Base-by-base conservation (phyloP, 169 alveolate species). In the Cryptosporidium felis region DNA sequence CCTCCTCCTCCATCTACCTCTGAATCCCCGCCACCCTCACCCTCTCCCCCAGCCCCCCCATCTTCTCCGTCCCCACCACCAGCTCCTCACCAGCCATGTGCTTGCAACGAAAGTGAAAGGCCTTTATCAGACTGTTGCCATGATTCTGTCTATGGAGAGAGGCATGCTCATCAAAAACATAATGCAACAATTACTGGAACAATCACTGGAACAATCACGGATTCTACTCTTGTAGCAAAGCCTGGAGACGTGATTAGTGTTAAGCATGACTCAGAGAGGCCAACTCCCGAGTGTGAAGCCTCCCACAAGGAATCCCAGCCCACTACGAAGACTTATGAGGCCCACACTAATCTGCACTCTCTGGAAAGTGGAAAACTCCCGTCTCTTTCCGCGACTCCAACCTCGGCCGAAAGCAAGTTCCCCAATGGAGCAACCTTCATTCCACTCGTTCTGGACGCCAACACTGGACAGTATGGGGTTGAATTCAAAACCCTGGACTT, bases 401-500 rank as follows among this genome's bases (percentile, higher is more conserved):
- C 8, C 40, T 5, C 44, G 12, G 80, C 58, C 16, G 40, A 61
- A 12, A 12, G 58, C 44, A 61, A 61, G 34, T 74, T 74, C 42
- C 85, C 85, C 9, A 47, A 34, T 36, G 85, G 85, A 53, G 85
- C 85, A 23, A 58, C 10, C 40, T 74, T 74, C n/a, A 36, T 74
- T 36, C 85, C 85, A 12, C 42, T 74, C 6, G 85, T 74, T 2
- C 42, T 74, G 46, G 85, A 74, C 12, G 85, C 85, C 14, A 74
- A 49, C 28, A 74, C 74, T 6, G 85, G 85, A 4, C 85, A 74
- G 41, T 74, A 74, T 56, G 85, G 85, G 18, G 67, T 74, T 16
- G 85, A 74, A 26, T 36, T 74, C 34, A 74, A 74, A 30, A 74
- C 74, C 2, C 16, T 74, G 74, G 85, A 74, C 40, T 53, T 74